Evolutionary conservation across 768 basidiomycete species (phyloP), one percentile per base, ranked within the genome.

Genomic region (Lactarius psammicola): DNA sequence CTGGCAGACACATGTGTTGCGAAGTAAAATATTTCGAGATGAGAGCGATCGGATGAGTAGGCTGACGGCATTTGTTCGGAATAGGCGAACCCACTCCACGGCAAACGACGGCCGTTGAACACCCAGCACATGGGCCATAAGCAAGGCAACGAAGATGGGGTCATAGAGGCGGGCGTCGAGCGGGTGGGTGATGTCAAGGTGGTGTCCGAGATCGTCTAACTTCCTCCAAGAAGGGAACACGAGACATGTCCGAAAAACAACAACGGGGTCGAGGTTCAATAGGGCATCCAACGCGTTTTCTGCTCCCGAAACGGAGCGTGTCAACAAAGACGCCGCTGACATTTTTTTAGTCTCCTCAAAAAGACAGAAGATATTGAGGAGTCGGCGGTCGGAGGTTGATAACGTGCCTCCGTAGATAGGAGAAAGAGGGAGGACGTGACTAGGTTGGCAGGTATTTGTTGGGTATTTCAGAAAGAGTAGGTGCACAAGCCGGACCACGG

Each of bases 51-150:
- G 84, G 26, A 96, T 81, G 2, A 90, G 81, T 56, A 98, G 69
- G 54, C 90, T 84, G 15, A 90, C 82, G 13, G 88, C 78, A 69
- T 96, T 95, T 8, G 89, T 90, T 68, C 94, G 79, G 73, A 95
- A 87, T 20, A 97, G 74, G 71, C 92, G 88, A 17, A 95, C 88
- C 94, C 94, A 96, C n/a, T 81, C 84, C 65, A 89, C 76, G 0
- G 86, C 82, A 0, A 85, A 85, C 1, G 80, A 74, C 0, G 86
- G 88, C 18, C 76, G 80, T 59, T 79, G 80, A 38, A 89, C 85
- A 2, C 77, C 76, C n/a, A 95, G 77, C 74, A 86, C 83, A 59
- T 87, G 82, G 4, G 83, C 81, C 42, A 88, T 84, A n/a, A 94
- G 77, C 2, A 86, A 77, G 38, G 90, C 75, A 17, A 93, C 72